These are phyloP conservation scores for Turritis glabra DNA, from an alignment of 345 rosid genomes.

Conservation along the genomic window DNA sequence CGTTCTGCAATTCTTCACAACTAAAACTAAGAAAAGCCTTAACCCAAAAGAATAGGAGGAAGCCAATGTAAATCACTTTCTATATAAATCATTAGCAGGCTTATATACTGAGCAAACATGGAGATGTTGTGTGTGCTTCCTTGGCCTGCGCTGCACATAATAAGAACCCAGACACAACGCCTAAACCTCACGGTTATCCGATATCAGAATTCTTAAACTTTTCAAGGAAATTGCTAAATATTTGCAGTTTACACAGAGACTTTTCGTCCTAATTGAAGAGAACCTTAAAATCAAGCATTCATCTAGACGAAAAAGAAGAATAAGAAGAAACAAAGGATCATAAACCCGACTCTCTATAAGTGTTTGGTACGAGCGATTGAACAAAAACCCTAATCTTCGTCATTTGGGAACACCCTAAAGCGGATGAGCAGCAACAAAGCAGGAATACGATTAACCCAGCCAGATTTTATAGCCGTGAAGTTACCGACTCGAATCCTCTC, in stretches of 20 bases:
- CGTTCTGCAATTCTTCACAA: neutral
- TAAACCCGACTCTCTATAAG: neutral
- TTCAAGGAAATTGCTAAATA: neutral
- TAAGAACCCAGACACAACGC: neutral
- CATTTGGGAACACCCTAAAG: constrained; percentile 3
- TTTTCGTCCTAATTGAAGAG: neutral
- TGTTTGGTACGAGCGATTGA: no score
- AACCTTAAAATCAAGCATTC: neutral
- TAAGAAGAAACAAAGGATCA: neutral
- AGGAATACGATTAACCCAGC: neutral
- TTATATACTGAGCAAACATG: neutral
- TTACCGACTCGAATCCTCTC: neutral
- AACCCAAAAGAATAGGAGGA: neutral
- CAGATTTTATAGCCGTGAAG: neutral
- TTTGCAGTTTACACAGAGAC: neutral
- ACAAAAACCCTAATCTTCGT: neutral
- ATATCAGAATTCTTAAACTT: neutral
- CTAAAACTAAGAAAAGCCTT: neutral
- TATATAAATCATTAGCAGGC: neutral
- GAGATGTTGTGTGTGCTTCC: neutral
- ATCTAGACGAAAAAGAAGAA: neutral
- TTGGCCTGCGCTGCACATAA: neutral
- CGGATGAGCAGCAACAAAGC: neutral
- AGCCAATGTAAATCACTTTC: neutral
- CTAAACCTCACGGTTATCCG: neutral